Percentiles rank a stretch among this genome's conserved stretches.
These are phyloP conservation scores for Leucoagaricus sp. DNA, from an alignment of 1,284 basidiomycete species.

Conservation along the genomic window DNA sequence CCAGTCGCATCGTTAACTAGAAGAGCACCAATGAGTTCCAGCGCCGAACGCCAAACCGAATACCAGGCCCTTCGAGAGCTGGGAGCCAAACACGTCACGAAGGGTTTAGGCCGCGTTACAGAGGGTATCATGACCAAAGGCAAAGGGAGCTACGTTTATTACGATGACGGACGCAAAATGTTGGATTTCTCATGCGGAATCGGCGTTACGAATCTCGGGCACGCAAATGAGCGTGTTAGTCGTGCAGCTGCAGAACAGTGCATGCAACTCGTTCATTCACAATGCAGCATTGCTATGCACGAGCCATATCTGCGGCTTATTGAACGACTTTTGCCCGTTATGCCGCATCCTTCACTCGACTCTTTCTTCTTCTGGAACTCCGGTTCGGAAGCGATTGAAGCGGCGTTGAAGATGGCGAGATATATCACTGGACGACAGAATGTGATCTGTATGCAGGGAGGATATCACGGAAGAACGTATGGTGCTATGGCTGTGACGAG, in stretches of 20 bases:
- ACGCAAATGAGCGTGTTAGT: constrained; percentile 87
- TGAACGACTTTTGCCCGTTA: constrained; percentile 74
- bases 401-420: constrained; percentile 80
- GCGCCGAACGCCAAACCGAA: constrained; percentile 2
- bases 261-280: constrained; percentile 78
- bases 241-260: constrained; percentile 87
- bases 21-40: not conserved
- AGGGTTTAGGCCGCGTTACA: constrained; percentile 66
- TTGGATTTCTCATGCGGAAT: constrained; percentile 90
- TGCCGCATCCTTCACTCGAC: constrained; percentile 87
- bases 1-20: not conserved
- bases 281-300: constrained; percentile 81
- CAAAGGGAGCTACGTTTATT: constrained; percentile 73
- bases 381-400: constrained; percentile 89
- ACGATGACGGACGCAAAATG: constrained; percentile 69
- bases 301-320: constrained; percentile 78
- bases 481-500: constrained; percentile 88
- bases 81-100: constrained; percentile 68
- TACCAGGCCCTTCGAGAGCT: constrained; percentile 38
- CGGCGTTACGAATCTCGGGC: constrained; percentile 80
- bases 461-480: constrained; percentile 85
- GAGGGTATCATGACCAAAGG: constrained; percentile 79
- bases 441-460: constrained; percentile 90
- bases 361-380: constrained; percentile 98
- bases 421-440: constrained; percentile 79